A percentile compares a stretch with the other conserved stretches of the same genome.
Conservation (phyloP, 2,329 filamentous ascomycete genomes). For the Cryphonectria naterciae region DNA sequence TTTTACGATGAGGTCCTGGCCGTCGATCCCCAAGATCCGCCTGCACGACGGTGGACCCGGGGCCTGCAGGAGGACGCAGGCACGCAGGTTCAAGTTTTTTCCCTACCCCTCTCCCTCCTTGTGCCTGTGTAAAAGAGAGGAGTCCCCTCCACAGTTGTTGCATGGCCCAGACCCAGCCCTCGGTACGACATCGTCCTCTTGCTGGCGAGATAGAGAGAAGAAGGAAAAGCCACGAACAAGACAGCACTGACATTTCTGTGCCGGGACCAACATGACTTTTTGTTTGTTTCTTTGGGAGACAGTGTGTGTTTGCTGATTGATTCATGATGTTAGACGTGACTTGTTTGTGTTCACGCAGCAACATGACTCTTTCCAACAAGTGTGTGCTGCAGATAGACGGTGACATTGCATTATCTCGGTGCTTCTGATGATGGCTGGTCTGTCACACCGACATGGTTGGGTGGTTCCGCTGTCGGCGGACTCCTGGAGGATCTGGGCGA, state of each 20-base stretch:
- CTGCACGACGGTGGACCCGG: neutral
- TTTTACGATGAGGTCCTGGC: neutral
- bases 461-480: neutral
- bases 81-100: neutral
- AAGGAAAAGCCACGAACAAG: too few relatives aligned
- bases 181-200: neutral
- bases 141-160: neutral
- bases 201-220: neutral
- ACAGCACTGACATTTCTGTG: neutral
- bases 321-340: neutral
- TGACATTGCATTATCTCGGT: neutral
- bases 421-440: neutral
- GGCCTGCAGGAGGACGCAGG: constrained; percentile 4
- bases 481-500: neutral
- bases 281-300: too few relatives aligned
- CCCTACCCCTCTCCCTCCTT: neutral
- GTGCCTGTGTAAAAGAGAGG: neutral
- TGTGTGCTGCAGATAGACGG: neutral
- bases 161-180: neutral
- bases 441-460: neutral
- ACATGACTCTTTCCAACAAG: neutral
- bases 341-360: too few relatives aligned
- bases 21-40: neutral
- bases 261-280: neutral
- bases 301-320: too few relatives aligned